Conservation (phyloP, 1,284 basidiomycete genomes). For the Pseudozyma hubeiensis region DNA sequence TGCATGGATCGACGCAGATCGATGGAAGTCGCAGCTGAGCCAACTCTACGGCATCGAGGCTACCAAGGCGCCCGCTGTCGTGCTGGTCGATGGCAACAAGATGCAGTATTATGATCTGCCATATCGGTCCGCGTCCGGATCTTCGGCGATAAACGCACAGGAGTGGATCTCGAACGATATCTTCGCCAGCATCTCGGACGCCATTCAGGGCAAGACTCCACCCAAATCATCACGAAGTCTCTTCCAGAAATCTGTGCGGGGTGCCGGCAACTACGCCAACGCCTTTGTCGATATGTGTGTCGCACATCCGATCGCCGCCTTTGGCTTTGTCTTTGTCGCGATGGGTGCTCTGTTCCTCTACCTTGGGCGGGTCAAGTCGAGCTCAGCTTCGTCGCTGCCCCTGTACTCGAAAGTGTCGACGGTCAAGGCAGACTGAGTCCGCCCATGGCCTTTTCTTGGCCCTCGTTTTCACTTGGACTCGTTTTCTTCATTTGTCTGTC, state of each 20-base stretch:
- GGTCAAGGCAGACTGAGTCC: conserved; percentile 39
- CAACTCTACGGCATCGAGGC: conserved; percentile 51
- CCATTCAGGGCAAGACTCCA: conserved; percentile 20
- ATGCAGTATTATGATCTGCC: conserved; percentile 52
- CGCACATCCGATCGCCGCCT: conserved; percentile 34
- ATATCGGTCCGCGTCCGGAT: background rate
- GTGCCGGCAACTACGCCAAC: conserved; percentile 31
- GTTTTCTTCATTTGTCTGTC: too few species aligned
- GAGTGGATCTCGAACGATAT: conserved; percentile 39
- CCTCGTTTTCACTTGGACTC: background rate
- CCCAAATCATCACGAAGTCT: conserved; percentile 44
- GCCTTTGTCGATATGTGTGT: conserved; percentile 24
- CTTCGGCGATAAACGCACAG: conserved; percentile 6
- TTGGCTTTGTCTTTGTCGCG: conserved; percentile 27
- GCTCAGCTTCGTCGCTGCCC: conserved; percentile 20
- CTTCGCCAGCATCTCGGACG: conserved; percentile 22
- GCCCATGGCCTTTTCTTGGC: background rate
- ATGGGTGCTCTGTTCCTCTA: conserved; percentile 40
- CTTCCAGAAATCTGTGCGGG: conserved; percentile 45
- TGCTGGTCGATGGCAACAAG: conserved; percentile 54
- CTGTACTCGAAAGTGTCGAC: conserved; percentile 45
- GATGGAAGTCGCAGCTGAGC: conserved; percentile 52
- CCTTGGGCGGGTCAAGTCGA: conserved; percentile 10
- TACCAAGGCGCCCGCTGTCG: conserved; percentile 29
- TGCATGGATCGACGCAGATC: conserved; percentile 66